A percentile compares a stretch with the other conserved stretches of the same genome.
Evolutionary conservation across 345 rosid species (phyloP).

Genomic region (Hibiscus tridactylites): DNA sequence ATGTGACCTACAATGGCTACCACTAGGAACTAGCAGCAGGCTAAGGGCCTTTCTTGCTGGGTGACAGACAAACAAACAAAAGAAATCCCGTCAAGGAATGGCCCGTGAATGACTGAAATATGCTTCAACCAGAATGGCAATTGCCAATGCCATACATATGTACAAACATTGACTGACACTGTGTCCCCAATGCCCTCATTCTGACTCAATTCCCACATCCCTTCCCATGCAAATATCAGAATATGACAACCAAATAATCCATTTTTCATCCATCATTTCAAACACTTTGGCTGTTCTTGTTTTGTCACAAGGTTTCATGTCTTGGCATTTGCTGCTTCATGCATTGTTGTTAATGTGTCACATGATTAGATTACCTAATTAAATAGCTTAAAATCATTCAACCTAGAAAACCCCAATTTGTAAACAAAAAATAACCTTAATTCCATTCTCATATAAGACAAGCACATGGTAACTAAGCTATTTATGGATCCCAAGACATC

Average conservation of each 20-base stretch:
- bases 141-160: background rate
- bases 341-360: no score
- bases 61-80: constrained; percentile 27
- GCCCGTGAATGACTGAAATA: constrained; percentile 35
- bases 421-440: background rate
- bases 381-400: background rate
- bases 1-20: no score
- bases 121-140: background rate
- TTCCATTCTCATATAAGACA: constrained; percentile 27
- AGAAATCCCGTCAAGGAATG: constrained; percentile 18
- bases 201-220: constrained; percentile 26
- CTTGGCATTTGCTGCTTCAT: background rate
- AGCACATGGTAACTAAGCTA: constrained; percentile 14
- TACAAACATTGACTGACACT: constrained; percentile 9
- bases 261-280: background rate
- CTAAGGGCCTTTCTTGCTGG: background rate
- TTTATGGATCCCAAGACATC: constrained; percentile 34
- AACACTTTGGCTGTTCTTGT: constrained; percentile 1
- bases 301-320: background rate
- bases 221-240: constrained; percentile 20
- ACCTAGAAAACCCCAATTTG: background rate
- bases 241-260: constrained; percentile 14
- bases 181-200: background rate
- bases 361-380: no score
- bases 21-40: background rate